Percentiles rank a stretch among this genome's conserved stretches.
Evolutionary conservation across 441 rosid genomes (phyloP).

Genomic region (Populus hybrid): DNA sequence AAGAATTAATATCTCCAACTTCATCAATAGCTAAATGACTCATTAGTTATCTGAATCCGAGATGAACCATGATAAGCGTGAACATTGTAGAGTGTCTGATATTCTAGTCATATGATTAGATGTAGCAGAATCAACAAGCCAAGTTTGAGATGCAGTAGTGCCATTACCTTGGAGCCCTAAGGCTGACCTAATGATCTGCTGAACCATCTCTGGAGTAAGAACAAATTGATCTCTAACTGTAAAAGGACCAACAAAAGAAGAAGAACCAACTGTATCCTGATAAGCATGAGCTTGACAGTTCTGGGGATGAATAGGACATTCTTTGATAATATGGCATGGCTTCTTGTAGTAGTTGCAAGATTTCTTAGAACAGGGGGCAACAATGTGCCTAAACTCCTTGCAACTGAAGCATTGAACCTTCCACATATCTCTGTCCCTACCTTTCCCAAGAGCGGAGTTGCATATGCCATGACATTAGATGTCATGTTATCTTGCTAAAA

Average conservation of each 20-base stretch:
- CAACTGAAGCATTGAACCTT: neutral
- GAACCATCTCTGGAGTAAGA: neutral
- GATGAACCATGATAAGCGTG: neutral
- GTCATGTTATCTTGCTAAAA: neutral
- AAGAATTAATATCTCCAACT: neutral
- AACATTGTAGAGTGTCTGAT: neutral
- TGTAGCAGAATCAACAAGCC: neutral
- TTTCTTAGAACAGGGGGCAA: neutral
- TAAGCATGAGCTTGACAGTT: neutral
- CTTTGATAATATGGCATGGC: neutral
- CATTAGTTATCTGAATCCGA: too few species aligned
- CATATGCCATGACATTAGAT: neutral
- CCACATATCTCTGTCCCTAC: neutral
- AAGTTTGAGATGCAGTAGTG: neutral
- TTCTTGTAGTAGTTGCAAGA: neutral
- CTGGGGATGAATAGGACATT: neutral
- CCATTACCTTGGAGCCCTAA: neutral
- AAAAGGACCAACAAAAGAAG: neutral
- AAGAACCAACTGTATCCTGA: neutral
- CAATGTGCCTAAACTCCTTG: neutral
- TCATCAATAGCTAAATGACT: neutral
- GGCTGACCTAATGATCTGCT: neutral
- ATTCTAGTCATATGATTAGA: neutral
- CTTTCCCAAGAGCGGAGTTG: neutral
- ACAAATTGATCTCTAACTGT: neutral